These are phyloP conservation scores for Cladosporium sp. DNA, from an alignment of 2,329 filamentous ascomycete species.

Conservation along the genomic window DNA sequence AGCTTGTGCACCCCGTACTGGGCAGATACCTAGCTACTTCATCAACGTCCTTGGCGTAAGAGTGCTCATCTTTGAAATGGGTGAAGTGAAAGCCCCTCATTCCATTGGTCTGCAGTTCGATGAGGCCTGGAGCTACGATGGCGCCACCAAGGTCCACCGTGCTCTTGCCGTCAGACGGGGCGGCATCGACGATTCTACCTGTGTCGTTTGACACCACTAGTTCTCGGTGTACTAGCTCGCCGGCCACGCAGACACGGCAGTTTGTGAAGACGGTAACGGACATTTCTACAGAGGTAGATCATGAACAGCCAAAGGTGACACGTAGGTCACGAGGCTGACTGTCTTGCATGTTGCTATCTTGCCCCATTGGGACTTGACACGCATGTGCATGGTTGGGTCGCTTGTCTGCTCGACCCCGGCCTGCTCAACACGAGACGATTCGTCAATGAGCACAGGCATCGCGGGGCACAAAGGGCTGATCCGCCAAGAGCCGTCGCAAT, in stretches of 20 bases:
- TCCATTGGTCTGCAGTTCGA: constrained; percentile 55
- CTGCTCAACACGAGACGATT: not conserved
- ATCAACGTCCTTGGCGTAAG: constrained; percentile 43
- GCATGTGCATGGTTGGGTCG: too few relatives aligned
- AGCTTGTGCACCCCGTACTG: constrained; percentile 50
- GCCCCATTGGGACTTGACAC: not conserved
- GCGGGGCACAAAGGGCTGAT: not conserved
- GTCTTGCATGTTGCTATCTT: not conserved
- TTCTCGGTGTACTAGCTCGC: constrained; percentile 38
- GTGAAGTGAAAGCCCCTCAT: constrained; percentile 53
- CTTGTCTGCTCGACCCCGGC: not conserved
- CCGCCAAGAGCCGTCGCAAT: not conserved
- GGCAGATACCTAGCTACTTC: constrained; percentile 47
- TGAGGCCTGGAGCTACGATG: constrained; percentile 52
- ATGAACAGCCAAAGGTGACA: not conserved
- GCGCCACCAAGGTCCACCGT: constrained; percentile 46
- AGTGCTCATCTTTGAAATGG: constrained; percentile 40
- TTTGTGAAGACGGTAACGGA: constrained; percentile 41
- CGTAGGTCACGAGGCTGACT: too few relatives aligned
- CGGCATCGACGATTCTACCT: constrained; percentile 37
- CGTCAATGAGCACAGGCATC: not conserved
- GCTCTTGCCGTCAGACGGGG: constrained; percentile 39
- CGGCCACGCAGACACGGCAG: constrained; percentile 41
- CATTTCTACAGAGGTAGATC: not conserved
- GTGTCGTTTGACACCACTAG: constrained; percentile 43